Evolutionary conservation across 164 flowering plant species (phyloP).

Genomic region (Protea cynaroides): DNA sequence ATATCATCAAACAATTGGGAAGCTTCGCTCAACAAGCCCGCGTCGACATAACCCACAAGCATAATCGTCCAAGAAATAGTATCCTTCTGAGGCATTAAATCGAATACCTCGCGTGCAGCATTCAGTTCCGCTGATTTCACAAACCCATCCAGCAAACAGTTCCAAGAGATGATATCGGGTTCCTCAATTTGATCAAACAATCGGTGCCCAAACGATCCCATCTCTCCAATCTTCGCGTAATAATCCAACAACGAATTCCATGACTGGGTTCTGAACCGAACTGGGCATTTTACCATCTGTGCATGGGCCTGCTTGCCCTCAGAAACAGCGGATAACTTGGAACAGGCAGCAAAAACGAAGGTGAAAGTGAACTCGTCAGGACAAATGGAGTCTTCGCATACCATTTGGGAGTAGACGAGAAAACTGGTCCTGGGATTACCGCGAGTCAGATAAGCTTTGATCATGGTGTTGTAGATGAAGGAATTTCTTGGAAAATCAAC

Average conservation of each 20-base stretch:
- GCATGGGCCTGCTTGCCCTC: constrained; percentile 19
- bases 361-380: constrained; percentile 19
- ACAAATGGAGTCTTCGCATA: constrained; percentile 3
- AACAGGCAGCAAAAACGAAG: constrained; percentile 14
- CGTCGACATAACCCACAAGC: constrained; percentile 14
- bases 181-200: constrained; percentile 17
- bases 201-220: neutral
- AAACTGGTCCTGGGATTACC: constrained; percentile 7
- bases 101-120: constrained; percentile 9
- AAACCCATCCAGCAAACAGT: constrained; percentile 21
- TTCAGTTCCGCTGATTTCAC: constrained; percentile 9
- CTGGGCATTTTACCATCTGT: constrained; percentile 10
- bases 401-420: constrained; percentile 13
- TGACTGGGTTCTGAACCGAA: constrained; percentile 12
- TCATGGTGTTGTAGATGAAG: constrained; percentile 17
- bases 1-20: constrained; percentile 11
- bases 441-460: constrained; percentile 8
- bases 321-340: constrained; percentile 1
- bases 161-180: constrained; percentile 21
- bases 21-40: constrained; percentile 11
- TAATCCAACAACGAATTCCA: constrained; percentile 19
- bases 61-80: constrained; percentile 17
- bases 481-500: constrained; percentile 7
- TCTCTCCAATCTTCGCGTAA: constrained; percentile 15
- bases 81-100: constrained; percentile 16